phyloP scores from a whole-genome alignment of 169 alveolate genomes.

The Plasmodium vinckei region DNA sequence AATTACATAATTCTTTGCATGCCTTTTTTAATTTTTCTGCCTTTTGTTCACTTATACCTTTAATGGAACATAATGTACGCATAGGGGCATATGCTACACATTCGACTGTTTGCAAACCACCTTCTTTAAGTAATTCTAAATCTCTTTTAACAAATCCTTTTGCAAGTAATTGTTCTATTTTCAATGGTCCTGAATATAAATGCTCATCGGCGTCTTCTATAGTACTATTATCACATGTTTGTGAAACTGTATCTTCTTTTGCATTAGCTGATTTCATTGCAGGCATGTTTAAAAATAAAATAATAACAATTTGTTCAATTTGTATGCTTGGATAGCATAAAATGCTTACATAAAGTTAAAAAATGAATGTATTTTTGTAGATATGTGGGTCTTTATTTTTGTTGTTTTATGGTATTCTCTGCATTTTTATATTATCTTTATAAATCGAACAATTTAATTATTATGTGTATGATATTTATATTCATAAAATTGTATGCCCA shows the following conservation, averaged over 20 bases:
- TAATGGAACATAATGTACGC: conserved; percentile 91
- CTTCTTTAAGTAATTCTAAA: conserved; percentile 93
- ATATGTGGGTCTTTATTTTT: no score
- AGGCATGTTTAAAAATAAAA: conserved; percentile 27
- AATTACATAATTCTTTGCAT: conserved; percentile 92
- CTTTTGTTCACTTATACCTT: conserved; percentile 98
- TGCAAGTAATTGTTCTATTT: conserved; percentile 87
- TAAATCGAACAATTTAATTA: no score
- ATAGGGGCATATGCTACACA: conserved; percentile 95
- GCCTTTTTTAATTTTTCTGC: conserved; percentile 95
- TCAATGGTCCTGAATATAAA: conserved; percentile 83
- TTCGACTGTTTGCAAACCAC: conserved; percentile 90
- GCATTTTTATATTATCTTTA: no score
- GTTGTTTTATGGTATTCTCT: no score
- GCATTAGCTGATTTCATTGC: conserved; percentile 58
- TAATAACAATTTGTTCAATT: no score
- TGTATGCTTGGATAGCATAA: no score
- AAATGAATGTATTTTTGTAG: no score
- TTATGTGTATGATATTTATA: background rate
- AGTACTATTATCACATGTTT: conserved; percentile 47
- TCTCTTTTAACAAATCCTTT: conserved; percentile 91
- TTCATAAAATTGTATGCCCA: background rate
- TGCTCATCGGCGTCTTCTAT: conserved; percentile 71
- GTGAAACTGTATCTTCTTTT: conserved; percentile 74
- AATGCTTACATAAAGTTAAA: no score